These are phyloP conservation scores for Arthrobotrys sinensis DNA, from an alignment of 2,329 filamentous ascomycete genomes.

Conservation along the genomic window DNA sequence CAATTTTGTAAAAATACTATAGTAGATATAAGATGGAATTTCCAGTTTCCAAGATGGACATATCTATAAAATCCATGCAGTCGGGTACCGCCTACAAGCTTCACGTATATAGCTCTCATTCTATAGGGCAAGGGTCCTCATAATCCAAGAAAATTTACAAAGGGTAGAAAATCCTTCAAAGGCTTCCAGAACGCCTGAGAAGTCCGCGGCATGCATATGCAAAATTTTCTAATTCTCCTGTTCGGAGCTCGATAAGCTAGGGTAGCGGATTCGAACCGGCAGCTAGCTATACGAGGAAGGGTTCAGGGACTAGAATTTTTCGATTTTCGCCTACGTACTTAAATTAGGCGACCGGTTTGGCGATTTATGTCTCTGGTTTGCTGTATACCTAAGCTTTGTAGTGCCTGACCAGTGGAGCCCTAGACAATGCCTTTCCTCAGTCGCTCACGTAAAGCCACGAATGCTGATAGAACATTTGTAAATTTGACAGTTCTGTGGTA, in stretches of 20 bases:
- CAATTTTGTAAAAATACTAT: not conserved
- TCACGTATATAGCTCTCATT: conserved; percentile 55
- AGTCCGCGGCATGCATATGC: conserved; percentile 37
- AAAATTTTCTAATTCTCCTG: conserved; percentile 19
- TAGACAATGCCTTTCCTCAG: not conserved
- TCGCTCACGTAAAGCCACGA: not conserved
- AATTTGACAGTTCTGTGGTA: conserved; percentile 16
- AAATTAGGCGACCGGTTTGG: conserved; percentile 27
- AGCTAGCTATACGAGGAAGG: conserved; percentile 25
- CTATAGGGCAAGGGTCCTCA: conserved; percentile 46
- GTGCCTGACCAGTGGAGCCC: not conserved
- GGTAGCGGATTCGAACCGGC: conserved; percentile 21
- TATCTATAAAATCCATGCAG: conserved; percentile 14
- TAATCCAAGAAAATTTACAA: not conserved
- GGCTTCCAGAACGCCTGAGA: conserved; percentile 46
- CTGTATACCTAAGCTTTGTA: not conserved
- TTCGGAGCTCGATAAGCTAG: conserved; percentile 23
- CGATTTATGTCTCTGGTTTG: conserved; percentile 25
- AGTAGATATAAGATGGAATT: conserved; percentile 4
- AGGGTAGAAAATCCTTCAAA: conserved; percentile 25
- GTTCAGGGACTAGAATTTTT: conserved; percentile 30
- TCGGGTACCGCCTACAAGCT: conserved; percentile 17
- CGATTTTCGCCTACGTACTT: conserved; percentile 47
- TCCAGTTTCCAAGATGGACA: not conserved
- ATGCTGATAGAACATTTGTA: not conserved